Base-by-base conservation (phyloP, 2,329 filamentous ascomycete species). In the Cryphonectria radicalis region DNA sequence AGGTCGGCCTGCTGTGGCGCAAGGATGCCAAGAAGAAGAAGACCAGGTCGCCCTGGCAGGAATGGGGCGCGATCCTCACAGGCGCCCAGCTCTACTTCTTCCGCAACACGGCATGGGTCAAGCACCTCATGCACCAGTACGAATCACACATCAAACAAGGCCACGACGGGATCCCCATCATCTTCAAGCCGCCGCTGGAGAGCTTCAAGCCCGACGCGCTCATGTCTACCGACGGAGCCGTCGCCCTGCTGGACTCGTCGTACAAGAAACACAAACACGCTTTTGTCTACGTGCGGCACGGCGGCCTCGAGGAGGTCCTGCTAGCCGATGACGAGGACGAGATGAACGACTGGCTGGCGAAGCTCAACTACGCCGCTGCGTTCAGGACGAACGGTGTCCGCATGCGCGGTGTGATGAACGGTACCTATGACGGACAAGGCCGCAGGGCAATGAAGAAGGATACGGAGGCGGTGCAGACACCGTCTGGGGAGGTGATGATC, bases 81-180 rank as follows among this genome's bases (percentile, higher is more conserved):
- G 94, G 95, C n/a, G 97, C 96, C 7, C 95, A 98, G 78, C 88
- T 99, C 10, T 99, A 98, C 80, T 94, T 99, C 80, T 99, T 98
- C 84, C 91, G 93, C 71, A 98, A 98, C 79, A 92, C 94, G 6
- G 87, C 90, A 28, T 99, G 96, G 95, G 90, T 97, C 46, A 98
- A 97, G 81, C 92, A 88, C 71, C 82, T 99, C 74, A 94, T 98
- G 84, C 89, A 93, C 74, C 96, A 99, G 79, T 91, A 95, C 78
- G 94, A 97, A 63, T 85, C 87, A 17, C 93, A 97, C 77, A 86
- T 94, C 76, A 96, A 92, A 78, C 89, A 91, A 68, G 93, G 92
- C 3, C 88, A 93, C 72, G 89, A 92, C 71, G 90, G 90, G 1
- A 90, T 90, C 64, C 93, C 95, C 0, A 90, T 97, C 59, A 91